Evolutionary conservation across 1,284 basidiomycete genomes (phyloP), one percentile per base, ranked within the genome.

Genomic region (Taiwanofungus camphoratus): DNA sequence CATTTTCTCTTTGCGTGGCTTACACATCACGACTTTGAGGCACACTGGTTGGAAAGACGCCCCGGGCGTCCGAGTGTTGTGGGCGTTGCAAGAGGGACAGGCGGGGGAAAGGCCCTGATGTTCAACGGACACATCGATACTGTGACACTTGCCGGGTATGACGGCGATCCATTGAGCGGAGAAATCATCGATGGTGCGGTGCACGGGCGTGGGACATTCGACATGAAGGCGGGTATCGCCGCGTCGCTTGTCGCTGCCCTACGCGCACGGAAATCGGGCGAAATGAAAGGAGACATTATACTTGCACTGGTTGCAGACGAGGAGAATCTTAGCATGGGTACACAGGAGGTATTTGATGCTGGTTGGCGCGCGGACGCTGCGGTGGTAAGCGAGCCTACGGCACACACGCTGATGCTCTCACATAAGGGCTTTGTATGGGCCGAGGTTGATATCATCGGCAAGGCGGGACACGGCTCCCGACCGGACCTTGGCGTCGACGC

Each of bases 371-470:
- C 45, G 12, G 45, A 46, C 19, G 45, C 33, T 13, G 45, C 45
- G 2, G 36, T 46, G 18, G 45, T 46, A 12, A 46, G 45, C 41
- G 45, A 46, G 31, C 45, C 45, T 12, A 46, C 45, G 22, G 32
- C 29, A 13, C 36, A 33, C 22, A 36, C 16, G 19, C 29, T 46
- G 29, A 42, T 42, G 45, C 45, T 46, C 11, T 31, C 40, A 13
- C 45, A 46, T 36, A 46, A 46, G 30, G 45, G 45, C 36, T 46
- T 46, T 27, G 40, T 46, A 5, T 46, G 45, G 45, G 36, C 36
- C 1, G 30, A 42, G n/a, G 40, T 46, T 4, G 45, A 46, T 21
- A 42, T 46, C 23, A 30, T 38, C 36, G 45, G 45, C 5, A 33
- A 35, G 26, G 45, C 45, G 5, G 45, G 45, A 3, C 45, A 46